These are phyloP conservation scores for Dioscorea dumetorum DNA, from an alignment of 106 monocot genomes.

Conservation along the genomic window DNA sequence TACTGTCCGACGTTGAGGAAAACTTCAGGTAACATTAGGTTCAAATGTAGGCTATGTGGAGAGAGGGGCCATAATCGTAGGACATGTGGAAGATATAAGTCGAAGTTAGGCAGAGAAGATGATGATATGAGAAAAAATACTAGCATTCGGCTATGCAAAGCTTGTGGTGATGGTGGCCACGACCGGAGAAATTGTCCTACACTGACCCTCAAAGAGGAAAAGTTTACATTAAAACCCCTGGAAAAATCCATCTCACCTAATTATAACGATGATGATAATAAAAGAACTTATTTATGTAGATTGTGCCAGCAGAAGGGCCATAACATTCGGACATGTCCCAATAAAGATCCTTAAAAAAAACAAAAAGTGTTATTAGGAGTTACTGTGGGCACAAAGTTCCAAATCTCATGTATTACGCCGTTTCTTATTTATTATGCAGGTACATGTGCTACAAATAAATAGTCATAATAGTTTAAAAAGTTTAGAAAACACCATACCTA, in stretches of 20 bases:
- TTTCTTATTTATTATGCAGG: too few relatives aligned
- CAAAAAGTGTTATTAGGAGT: too few relatives aligned
- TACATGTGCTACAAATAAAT: too few relatives aligned
- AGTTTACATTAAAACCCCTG: background rate
- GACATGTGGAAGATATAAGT: conserved; percentile 37
- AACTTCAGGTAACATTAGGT: conserved; percentile 22
- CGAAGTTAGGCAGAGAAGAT: conserved; percentile 8
- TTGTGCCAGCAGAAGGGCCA: conserved; percentile 63
- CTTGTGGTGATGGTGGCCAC: conserved; percentile 56
- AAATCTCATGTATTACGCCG: too few relatives aligned
- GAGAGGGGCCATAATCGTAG: conserved; percentile 58
- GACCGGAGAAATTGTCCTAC: conserved; percentile 51
- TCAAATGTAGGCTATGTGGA: conserved; percentile 60
- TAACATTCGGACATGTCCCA: conserved; percentile 60
- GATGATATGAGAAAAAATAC: background rate
- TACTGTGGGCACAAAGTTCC: too few relatives aligned
- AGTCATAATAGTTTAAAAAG: too few relatives aligned
- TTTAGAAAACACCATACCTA: too few relatives aligned
- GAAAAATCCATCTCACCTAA: background rate
- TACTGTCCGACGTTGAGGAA: conserved; percentile 50
- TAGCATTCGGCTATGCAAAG: conserved; percentile 21
- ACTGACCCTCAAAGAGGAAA: background rate
- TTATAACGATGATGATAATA: background rate
- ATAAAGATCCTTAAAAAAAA: conserved; percentile 13
- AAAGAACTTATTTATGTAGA: conserved; percentile 41